Conservation (phyloP, 768 basidiomycete species). For the Boletellus emodensis region DNA sequence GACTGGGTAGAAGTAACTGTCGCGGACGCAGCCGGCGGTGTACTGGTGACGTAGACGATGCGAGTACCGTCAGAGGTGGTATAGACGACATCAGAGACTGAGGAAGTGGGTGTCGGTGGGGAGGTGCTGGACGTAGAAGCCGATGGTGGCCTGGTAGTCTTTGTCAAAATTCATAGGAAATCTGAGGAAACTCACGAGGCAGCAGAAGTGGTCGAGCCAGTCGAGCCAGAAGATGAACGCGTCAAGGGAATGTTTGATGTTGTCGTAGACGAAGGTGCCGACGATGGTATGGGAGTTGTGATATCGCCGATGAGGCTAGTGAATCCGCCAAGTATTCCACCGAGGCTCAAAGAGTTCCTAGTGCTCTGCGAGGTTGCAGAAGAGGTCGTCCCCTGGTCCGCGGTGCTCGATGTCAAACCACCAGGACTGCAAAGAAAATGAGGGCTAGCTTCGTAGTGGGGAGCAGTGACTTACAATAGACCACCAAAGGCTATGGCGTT, state of each 20-base stretch:
- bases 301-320: conserved; percentile 14
- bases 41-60: conserved; percentile 31
- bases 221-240: conserved; percentile 21
- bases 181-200: conserved; percentile 19
- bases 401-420: conserved; percentile 1
- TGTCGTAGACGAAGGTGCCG: conserved; percentile 8
- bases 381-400: background rate
- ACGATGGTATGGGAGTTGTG: conserved; percentile 13
- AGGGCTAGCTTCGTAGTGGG: background rate
- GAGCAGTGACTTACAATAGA: conserved; percentile 21
- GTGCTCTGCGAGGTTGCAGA: conserved; percentile 1
- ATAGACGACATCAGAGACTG: conserved; percentile 14
- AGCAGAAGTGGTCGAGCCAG: conserved; percentile 22
- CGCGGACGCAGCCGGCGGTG: conserved; percentile 25
- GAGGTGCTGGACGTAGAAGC: conserved; percentile 12
- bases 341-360: background rate
- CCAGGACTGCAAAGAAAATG: conserved; percentile 8
- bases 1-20: conserved; percentile 24
- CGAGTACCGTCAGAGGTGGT: conserved; percentile 23
- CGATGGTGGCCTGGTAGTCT: conserved; percentile 8
- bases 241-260: conserved; percentile 20
- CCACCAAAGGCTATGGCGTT: conserved; percentile 9
- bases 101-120: conserved; percentile 11
- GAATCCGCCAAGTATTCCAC: conserved; percentile 11
- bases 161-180: background rate